Base-by-base conservation (phyloP, 2,329 filamentous ascomycete species). In the Trichoderma semiorbis region DNA sequence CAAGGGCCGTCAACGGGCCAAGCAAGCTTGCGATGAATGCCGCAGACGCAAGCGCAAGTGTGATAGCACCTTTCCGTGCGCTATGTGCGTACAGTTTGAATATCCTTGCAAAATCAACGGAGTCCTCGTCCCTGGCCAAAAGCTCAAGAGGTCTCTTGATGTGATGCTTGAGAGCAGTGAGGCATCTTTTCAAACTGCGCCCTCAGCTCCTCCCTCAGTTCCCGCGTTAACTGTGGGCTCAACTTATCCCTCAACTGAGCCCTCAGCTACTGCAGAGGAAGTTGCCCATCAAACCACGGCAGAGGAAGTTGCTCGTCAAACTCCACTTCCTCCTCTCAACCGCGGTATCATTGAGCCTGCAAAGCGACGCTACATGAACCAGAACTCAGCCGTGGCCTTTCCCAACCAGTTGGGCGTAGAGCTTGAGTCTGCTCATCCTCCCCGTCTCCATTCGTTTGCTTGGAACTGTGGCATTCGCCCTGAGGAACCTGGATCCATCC, bases 381-480 rank as follows among this genome's bases (percentile, higher is more conserved):
- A 73, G 57, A 75, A 72, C 47, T 70, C 68, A 5, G 74, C 73
- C 50, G 70, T 74, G n/a, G 73, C 74, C 12, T 68, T 75, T 32
- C 73, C 74, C 2, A 73, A 71, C 39, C 70, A 74, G 34, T 68
- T 74, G 32, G 72, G 72, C 5, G 47, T 65, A 10, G 70, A 71
- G n/a, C 61, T 75, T n/a, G 28, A 66, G 18, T 57, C 71, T 14
- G 32, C 32, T 14, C 50, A 72, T 32, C 74, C 73, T 7, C 73
- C 72, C 16, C 73, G 74, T 0, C 72, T 75, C 8, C 74, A 75
- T 55, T 74, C 74, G 7, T 75, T 73, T 67, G 74, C 73, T 6
- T 75, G 74, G 74, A 75, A 75, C 50, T 72, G 74, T 11, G 74
- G 74, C 50, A 66, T 73, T n/a, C 69, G 74, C 10, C 67, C 67